phyloP scores from a whole-genome alignment of 2,329 filamentous ascomycete species.

The Cryphonectria carpinicola region DNA sequence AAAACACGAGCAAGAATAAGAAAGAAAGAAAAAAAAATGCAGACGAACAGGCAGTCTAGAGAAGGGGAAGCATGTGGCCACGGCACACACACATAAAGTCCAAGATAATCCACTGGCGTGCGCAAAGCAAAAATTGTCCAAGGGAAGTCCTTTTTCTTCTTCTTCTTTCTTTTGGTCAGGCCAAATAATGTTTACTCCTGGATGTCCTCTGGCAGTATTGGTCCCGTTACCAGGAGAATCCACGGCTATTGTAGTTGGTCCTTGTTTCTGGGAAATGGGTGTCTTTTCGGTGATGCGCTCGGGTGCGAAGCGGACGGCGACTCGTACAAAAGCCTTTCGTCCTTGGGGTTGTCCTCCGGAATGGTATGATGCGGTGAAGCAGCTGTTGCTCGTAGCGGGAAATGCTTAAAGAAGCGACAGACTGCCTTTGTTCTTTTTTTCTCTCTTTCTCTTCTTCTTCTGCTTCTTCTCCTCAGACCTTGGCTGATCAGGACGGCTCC shows the following conservation, averaged over 20 bases:
- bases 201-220: slow-evolving; percentile 20
- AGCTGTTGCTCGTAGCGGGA: slow-evolving; percentile 23
- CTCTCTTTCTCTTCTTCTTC: neutral
- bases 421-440: slow-evolving; percentile 16
- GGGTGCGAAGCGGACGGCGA: slow-evolving; percentile 24
- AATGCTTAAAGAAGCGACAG: slow-evolving; percentile 25
- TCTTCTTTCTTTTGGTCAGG: neutral
- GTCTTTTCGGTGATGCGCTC: slow-evolving; percentile 10
- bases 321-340: slow-evolving; percentile 23
- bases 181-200: slow-evolving; percentile 24
- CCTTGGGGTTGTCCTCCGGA: slow-evolving; percentile 19
- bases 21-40: slow-evolving; percentile 18
- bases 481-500: slow-evolving; percentile 20
- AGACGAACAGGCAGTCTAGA: slow-evolving; percentile 19
- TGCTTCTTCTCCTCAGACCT: slow-evolving; percentile 15
- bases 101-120: slow-evolving; percentile 19
- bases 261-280: slow-evolving; percentile 23
- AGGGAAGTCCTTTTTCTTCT: slow-evolving; percentile 16
- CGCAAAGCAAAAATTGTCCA: slow-evolving; percentile 17
- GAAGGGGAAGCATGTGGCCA: slow-evolving; percentile 23
- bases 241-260: slow-evolving; percentile 28
- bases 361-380: slow-evolving; percentile 19
- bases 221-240: slow-evolving; percentile 22
- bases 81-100: slow-evolving; percentile 4
- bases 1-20: slow-evolving; percentile 8